phyloP scores from a whole-genome alignment of 2,329 filamentous ascomycete genomes.

The Verticillium zaregamsianum region DNA sequence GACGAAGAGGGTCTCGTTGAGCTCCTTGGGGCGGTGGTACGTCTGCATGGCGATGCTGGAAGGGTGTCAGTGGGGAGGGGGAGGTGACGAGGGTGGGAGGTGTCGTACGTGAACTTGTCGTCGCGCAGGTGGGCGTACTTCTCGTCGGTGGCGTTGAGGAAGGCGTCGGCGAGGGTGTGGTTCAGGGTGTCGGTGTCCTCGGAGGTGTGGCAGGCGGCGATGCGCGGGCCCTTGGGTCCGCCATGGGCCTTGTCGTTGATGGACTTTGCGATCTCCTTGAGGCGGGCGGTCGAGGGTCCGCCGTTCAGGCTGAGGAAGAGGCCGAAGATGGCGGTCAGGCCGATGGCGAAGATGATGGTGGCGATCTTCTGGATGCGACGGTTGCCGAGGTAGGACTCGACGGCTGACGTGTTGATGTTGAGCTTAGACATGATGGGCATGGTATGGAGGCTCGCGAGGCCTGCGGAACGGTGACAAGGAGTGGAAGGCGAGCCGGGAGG shows the following conservation, averaged over 20 bases:
- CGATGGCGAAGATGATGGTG: background rate
- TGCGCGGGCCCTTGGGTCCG: background rate
- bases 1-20: constrained; percentile 22
- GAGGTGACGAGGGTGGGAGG: background rate
- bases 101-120: constrained; percentile 21
- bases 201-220: background rate
- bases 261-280: background rate
- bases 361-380: background rate
- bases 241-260: background rate
- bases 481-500: background rate
- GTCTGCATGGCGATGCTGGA: constrained; percentile 32
- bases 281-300: background rate
- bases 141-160: background rate
- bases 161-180: background rate
- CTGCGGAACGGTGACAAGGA: background rate
- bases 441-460: background rate
- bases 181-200: background rate
- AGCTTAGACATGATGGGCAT: background rate
- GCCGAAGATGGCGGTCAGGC: background rate
- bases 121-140: constrained; percentile 15
- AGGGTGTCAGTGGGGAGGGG: background rate
- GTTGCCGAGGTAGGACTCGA: background rate
- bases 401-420: constrained; percentile 6
- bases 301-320: background rate
- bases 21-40: constrained; percentile 29